Percentiles rank a stretch among this genome's conserved stretches.
phyloP scores from a whole-genome alignment of 768 basidiomycete species.

The Hericium erinaceus region DNA sequence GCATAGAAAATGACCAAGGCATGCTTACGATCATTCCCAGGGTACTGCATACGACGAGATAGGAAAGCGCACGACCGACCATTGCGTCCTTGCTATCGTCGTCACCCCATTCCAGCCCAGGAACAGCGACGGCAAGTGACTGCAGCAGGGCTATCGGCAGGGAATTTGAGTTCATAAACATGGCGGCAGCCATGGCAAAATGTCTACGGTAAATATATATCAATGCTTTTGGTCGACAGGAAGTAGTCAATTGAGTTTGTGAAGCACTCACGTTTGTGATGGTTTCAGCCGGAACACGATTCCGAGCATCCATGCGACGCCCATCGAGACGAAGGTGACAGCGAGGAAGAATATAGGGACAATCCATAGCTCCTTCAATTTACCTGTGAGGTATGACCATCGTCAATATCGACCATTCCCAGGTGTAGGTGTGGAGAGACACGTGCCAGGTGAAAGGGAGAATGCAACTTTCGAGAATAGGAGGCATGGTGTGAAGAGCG shows the following conservation, averaged over 20 bases:
- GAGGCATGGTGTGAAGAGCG: slow-evolving; percentile 81
- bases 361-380: slow-evolving; percentile 75
- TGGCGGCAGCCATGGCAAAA: slow-evolving; percentile 73
- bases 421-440: background rate
- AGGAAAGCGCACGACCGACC: slow-evolving; percentile 85
- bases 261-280: slow-evolving; percentile 59
- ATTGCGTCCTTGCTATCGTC: slow-evolving; percentile 82
- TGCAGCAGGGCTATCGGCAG: slow-evolving; percentile 94
- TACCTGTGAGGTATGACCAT: slow-evolving; percentile 32
- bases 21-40: slow-evolving; percentile 85
- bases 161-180: slow-evolving; percentile 94
- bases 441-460: slow-evolving; percentile 59
- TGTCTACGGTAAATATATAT: slow-evolving; percentile 32
- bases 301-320: slow-evolving; percentile 55
- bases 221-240: background rate
- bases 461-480: slow-evolving; percentile 95
- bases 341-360: slow-evolving; percentile 80
- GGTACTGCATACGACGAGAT: slow-evolving; percentile 88
- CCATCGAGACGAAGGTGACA: slow-evolving; percentile 64
- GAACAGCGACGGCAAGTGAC: slow-evolving; percentile 75
- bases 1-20: background rate
- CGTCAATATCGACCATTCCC: background rate
- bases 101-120: slow-evolving; percentile 69
- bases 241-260: background rate
- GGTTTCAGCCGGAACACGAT: slow-evolving; percentile 54